phyloP scores from a whole-genome alignment of 768 basidiomycete species.

The Boletus rubescentipes region DNA sequence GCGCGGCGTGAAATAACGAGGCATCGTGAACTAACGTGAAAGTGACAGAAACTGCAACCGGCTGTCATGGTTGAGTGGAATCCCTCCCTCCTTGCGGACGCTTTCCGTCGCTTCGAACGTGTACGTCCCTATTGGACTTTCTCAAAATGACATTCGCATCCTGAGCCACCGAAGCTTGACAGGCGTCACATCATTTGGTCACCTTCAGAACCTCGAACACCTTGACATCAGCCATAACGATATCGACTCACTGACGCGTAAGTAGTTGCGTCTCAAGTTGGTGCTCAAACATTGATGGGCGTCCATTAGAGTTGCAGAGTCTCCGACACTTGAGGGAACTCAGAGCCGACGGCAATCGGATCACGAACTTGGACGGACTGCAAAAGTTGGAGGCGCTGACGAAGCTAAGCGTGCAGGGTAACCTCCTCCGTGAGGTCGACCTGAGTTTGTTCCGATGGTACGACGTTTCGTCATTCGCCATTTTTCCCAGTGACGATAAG shows the following conservation, averaged over 20 bases:
- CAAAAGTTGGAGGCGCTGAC: slow-evolving; percentile 77
- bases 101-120: slow-evolving; percentile 75
- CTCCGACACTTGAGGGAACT: slow-evolving; percentile 86
- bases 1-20: background rate
- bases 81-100: slow-evolving; percentile 69
- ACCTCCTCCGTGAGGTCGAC: slow-evolving; percentile 63
- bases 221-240: slow-evolving; percentile 91
- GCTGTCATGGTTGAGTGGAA: slow-evolving; percentile 77
- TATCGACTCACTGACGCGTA: slow-evolving; percentile 84
- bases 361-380: slow-evolving; percentile 72
- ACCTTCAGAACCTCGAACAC: slow-evolving; percentile 81
- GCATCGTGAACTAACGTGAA: slow-evolving; percentile 17
- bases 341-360: slow-evolving; percentile 83
- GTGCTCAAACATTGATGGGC: slow-evolving; percentile 5
- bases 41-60: slow-evolving; percentile 64
- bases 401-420: slow-evolving; percentile 80
- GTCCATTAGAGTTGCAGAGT: slow-evolving; percentile 69
- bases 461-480: slow-evolving; percentile 7
- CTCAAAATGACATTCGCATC: slow-evolving; percentile 10
- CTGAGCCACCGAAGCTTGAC: slow-evolving; percentile 59
- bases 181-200: slow-evolving; percentile 82
- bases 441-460: slow-evolving; percentile 67
- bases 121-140: slow-evolving; percentile 37
- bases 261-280: slow-evolving; percentile 34
- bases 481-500: slow-evolving; percentile 8